Base-by-base conservation (phyloP, 768 basidiomycete genomes). In the Suillus placidus region DNA sequence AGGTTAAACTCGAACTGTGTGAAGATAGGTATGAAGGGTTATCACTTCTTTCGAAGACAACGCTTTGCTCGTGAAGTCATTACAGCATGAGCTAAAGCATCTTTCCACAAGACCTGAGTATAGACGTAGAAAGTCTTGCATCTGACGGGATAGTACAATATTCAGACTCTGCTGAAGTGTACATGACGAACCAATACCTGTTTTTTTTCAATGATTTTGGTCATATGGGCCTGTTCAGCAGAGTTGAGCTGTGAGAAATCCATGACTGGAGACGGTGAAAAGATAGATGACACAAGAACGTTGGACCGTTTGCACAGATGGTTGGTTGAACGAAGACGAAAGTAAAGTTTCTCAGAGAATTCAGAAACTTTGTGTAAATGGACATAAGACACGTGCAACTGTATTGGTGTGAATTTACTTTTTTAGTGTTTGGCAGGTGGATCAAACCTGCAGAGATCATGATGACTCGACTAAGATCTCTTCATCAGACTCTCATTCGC, bases 71-170 rank as follows among this genome's bases (percentile, higher is more conserved):
- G 96, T 98, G 73, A 99, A 98, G 76, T 99, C 97, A 76, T 96
- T 96, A 73, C 91, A 91, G 77, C 97, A 99, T 16, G 93, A 84
- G 71, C 84, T 94, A 85, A 99, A 99, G 78, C 97, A 99, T 71
- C 93, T 89, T 77, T 99, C 97, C 38, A 96, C 95, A 64, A 99
- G 86, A 74, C 89, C 91, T 30, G 94, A 92, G 80, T 99, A 99
- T 79, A 99, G 90, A 74, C 85, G 86, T 83, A 99, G 83, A 74
- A 99, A 99, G 82, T 99, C 97, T 84, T 97, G 94, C 95, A 99
- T 97, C 96, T 99, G 74, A 55, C 26, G 49, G 61, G 12, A 23
- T 14, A 45, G 65, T 49, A 63, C 26, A 49, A 38, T 47, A 54
- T 51, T 67, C 49, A 67, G 34, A 63, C 51, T 61, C n/a, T 49